phyloP scores from a whole-genome alignment of 805 yeast species.

The Sugiyamaella chiloensis region DNA sequence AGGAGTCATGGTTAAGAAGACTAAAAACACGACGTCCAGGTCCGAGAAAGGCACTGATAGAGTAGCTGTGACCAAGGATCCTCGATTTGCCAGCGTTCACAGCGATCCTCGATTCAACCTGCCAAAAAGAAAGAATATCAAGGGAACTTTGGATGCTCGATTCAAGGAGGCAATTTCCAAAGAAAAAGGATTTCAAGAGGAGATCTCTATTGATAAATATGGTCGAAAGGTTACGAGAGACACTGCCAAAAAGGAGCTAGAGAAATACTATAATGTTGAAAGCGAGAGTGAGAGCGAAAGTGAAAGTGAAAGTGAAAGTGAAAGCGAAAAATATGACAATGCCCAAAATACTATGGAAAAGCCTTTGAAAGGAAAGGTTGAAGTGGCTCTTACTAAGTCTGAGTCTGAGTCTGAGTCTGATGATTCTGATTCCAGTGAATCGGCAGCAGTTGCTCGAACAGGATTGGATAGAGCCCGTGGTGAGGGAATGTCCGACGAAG shows the following conservation, averaged over 20 bases:
- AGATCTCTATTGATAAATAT: conserved; percentile 73
- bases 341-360: conserved; percentile 7
- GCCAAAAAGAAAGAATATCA: conserved; percentile 65
- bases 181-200: conserved; percentile 54
- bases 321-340: conserved; percentile 16
- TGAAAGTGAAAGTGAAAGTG: background rate
- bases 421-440: conserved; percentile 22
- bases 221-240: conserved; percentile 68
- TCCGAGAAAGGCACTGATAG: background rate
- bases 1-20: too few species aligned
- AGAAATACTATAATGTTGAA: conserved; percentile 60
- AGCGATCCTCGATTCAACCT: conserved; percentile 84
- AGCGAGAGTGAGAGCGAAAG: conserved; percentile 35
- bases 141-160: conserved; percentile 80
- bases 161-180: conserved; percentile 65
- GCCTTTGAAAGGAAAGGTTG: background rate
- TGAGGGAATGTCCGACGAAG: conserved; percentile 31
- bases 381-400: background rate
- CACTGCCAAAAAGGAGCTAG: conserved; percentile 48
- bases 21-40: too few species aligned
- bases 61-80: conserved; percentile 52
- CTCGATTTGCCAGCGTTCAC: conserved; percentile 74
- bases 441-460: conserved; percentile 1
- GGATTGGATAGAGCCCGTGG: conserved; percentile 37
- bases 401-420: conserved; percentile 10